Base-by-base conservation (phyloP, 2,329 filamentous ascomycete genomes). In the Aspergillus sp. region DNA sequence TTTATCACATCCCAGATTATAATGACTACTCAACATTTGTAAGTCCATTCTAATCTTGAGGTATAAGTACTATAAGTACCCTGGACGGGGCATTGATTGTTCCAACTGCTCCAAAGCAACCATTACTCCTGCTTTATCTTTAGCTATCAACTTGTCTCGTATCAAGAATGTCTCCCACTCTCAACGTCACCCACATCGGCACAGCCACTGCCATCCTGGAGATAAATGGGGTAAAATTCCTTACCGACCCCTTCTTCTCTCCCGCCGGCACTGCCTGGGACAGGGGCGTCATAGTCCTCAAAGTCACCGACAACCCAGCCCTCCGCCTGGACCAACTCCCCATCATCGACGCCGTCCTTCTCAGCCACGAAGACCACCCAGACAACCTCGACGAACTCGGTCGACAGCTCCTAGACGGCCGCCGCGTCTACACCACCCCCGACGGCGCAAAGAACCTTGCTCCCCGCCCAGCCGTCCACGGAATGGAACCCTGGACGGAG, bases 331-430 rank as follows among this genome's bases (percentile, higher is more conserved):
- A 72, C 1, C 55, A 77, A 1, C 70, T 82, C 0, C 80, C 80
- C 0, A 66, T 67, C 9, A 80, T 82, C 59, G 79, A 82, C 50
- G 79, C 74, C n/a, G 68, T 82, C 3, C 71, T 82, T 1, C 71
- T 82, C 8, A 80, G 77, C 64, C 80, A 83, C 57, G 80, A 82
- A 64, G 78, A 82, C 64, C 80, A 82, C 56, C 68, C 70, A 0
- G 80, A 82, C 59, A 82, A 82, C 58, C 71, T 83, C 2, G 80
- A 83, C 35, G 70, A 75, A 2, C 61, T 76, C 0, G 80, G 80
- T 21, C 79, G 79, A 4, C 71, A 62, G 7, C 70, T 82, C 0
- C 73, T 82, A 6, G 72, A 82, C 48, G 79, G 77, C 3, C 77
- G 78, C 7, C 68, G 64, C 2, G 80, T 82, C 4, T 68, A 81